Evolutionary conservation across 805 yeast genomes (phyloP), one percentile per base, ranked within the genome.

Genomic region (Metschnikowia cerradonensis): DNA sequence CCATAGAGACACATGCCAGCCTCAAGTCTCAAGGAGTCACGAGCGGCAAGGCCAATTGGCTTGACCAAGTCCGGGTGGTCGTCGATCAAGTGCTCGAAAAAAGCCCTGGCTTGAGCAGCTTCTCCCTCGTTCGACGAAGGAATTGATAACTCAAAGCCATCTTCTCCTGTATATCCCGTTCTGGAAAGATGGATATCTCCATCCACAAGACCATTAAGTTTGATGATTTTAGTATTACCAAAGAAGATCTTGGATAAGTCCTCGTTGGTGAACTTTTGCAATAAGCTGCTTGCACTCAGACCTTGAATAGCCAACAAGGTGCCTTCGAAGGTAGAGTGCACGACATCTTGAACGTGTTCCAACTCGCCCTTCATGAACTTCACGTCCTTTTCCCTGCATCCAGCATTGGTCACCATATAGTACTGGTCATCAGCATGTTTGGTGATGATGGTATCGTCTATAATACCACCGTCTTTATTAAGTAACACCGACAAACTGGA

Each of bases 1-100:
- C 99, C 99, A 62, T 94, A 94, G 49, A 94, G 77, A 70, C 99
- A 94, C 97, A 94, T 88, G 32, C 99, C 99, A 4, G 99, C 99
- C 73, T 94, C 99, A 47, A 94, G 73, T 63, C 99, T 82, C 58
- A 94, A 76, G 10, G 97, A 88, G 67, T 94, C 99, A 68, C 99
- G 84, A 2, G 99, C 98, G n/a, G 98, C 99, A 47, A 94, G 80
- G 4, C 99, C 99, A 60, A 90, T 88, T 36, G 97, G 96, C 65
- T 81, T 82, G 44, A 90, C 88, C 11, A 72, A 66, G 3, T 78
- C 78, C 63, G 82, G 73, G 51, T 66, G 62, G 37, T 78, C 77
- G 46, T 71, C 76, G 40, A 88, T 67, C 46, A 90, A 69, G 6
- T 79, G 73, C 52, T 78, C 70, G 41, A 94, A 82, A 58, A 94